These are phyloP conservation scores for Acorus calamus DNA, from an alignment of 106 monocot genomes.

Conservation along the genomic window DNA sequence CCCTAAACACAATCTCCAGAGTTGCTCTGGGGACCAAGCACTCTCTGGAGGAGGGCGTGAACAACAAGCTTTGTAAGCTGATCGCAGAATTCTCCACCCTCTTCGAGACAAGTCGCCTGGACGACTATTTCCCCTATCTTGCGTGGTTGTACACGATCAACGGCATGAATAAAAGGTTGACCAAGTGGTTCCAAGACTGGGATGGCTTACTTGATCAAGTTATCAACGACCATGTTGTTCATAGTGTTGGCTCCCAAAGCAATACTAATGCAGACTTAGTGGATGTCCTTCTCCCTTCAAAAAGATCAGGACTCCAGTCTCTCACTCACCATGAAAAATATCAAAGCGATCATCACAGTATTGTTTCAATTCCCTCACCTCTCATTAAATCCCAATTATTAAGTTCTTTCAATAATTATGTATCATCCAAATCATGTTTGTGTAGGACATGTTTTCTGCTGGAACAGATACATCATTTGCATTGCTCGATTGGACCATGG, in stretches of 20 bases:
- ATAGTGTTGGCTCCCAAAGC: neutral
- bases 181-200: neutral
- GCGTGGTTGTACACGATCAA: no score
- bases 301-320: neutral
- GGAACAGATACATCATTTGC: constrained; percentile 6
- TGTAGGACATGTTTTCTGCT: constrained; percentile 9
- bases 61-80: neutral
- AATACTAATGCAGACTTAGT: neutral
- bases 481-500: constrained; percentile 3
- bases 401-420: neutral
- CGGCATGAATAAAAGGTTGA: no score
- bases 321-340: neutral
- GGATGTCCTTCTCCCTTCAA: neutral
- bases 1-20: no score
- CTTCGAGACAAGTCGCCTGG: no score
- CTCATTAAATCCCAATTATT: neutral
- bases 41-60: neutral
- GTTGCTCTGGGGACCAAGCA: neutral
- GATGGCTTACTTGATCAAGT: neutral
- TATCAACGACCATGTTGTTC: neutral
- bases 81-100: neutral
- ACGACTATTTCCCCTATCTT: no score
- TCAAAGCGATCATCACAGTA: neutral
- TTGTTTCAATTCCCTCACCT: neutral
- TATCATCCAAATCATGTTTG: neutral